Percentiles rank a stretch among this genome's conserved stretches.
phyloP scores from a whole-genome alignment of 495 filamentous ascomycete species.

The Talaromyces nanjingensis region DNA sequence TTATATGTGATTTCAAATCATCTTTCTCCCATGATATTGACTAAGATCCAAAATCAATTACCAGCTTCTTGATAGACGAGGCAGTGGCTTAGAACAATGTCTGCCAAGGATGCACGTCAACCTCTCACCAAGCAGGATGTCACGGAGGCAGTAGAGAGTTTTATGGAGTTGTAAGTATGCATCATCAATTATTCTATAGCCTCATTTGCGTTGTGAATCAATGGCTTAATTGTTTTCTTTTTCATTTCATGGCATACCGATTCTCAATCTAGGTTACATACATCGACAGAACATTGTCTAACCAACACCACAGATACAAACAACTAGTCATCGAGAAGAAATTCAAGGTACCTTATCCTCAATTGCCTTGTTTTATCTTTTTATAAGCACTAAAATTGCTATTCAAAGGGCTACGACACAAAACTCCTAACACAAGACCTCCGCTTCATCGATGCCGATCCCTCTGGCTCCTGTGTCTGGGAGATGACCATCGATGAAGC shows the following conservation, averaged over 20 bases:
- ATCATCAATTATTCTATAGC: background rate
- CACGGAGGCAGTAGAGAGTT: background rate
- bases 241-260: too few relatives aligned
- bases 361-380: background rate
- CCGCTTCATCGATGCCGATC: constrained; percentile 5
- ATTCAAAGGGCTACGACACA: background rate
- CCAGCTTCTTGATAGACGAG: too few relatives aligned
- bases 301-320: background rate
- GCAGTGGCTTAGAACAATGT: background rate
- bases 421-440: constrained; percentile 4
- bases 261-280: background rate
- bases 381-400: background rate
- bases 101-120: background rate
- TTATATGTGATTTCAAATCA: background rate
- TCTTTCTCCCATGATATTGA: too few relatives aligned
- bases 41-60: too few relatives aligned
- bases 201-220: background rate
- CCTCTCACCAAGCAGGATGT: constrained; percentile 7
- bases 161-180: constrained; percentile 4
- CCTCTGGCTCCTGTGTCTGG: background rate
- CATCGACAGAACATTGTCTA: background rate
- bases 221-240: too few relatives aligned
- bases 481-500: constrained; percentile 3
- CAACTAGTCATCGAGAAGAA: constrained; percentile 1
- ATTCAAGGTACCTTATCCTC: background rate